phyloP scores from a whole-genome alignment of 1,284 basidiomycete genomes.

The Cryptococcus sp. region DNA sequence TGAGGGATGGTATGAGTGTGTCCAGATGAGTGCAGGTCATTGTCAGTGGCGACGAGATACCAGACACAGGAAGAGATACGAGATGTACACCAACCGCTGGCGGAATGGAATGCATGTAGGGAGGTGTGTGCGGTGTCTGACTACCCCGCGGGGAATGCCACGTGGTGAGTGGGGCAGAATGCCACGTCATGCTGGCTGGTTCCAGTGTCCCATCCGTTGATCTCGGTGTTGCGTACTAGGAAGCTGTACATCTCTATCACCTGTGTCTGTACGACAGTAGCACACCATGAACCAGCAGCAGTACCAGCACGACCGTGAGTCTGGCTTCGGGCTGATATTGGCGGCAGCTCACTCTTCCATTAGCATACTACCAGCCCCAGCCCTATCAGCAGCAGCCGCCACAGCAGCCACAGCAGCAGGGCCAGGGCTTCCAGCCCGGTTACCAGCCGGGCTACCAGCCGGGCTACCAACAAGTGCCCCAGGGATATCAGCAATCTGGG shows the following conservation, averaged over 20 bases:
- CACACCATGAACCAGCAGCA: constrained; percentile 9
- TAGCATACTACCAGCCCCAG: constrained; percentile 4
- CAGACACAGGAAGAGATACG: neutral
- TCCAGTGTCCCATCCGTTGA: neutral
- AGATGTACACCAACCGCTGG: neutral
- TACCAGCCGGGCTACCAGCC: neutral
- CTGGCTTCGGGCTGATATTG: neutral
- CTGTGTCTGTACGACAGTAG: neutral
- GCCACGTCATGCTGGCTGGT: neutral
- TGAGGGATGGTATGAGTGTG: constrained; percentile 21
- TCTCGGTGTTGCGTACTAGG: too few species aligned
- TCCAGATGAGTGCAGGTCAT: constrained; percentile 42
- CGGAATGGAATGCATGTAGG: too few species aligned
- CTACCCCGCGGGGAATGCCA: too few species aligned
- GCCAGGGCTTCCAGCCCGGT: neutral
- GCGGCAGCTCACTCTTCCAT: neutral
- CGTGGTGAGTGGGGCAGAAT: neutral
- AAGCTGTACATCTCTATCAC: too few species aligned
- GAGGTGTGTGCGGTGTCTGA: too few species aligned
- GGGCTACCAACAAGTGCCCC: neutral
- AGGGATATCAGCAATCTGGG: too few species aligned
- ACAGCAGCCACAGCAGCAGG: neutral
- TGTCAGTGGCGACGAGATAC: neutral
- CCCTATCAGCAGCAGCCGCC: constrained; percentile 4
- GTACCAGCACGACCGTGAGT: constrained; percentile 11